Evolutionary conservation across 257 asterid species (phyloP).

Genomic region (Solanum clarkiae): DNA sequence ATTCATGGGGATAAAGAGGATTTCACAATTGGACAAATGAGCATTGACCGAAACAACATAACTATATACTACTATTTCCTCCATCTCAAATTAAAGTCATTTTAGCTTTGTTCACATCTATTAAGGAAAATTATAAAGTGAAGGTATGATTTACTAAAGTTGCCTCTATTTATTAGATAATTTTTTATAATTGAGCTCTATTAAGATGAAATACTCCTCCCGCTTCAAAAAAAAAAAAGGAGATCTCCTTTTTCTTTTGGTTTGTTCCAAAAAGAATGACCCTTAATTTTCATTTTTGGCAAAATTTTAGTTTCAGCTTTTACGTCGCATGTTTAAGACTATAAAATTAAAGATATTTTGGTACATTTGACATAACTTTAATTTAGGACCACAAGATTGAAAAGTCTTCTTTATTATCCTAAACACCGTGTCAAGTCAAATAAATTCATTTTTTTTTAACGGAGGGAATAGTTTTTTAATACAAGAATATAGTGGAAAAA

Average conservation of each 20-base stretch:
- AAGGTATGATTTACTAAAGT: background rate
- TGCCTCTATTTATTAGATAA: background rate
- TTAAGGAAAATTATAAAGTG: background rate
- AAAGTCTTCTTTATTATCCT: too few species aligned
- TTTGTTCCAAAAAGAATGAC: too few species aligned
- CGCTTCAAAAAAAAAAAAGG: too few species aligned
- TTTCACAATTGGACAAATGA: constrained; percentile 33
- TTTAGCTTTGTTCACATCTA: background rate
- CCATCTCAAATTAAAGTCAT: background rate
- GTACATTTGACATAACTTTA: too few species aligned
- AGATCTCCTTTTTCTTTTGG: too few species aligned
- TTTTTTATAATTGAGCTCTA: background rate
- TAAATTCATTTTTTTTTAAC: too few species aligned
- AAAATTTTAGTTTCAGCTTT: too few species aligned
- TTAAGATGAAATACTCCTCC: background rate
- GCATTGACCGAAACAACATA: constrained; percentile 19
- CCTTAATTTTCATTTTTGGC: too few species aligned
- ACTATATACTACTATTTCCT: background rate
- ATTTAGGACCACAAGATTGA: too few species aligned
- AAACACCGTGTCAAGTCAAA: too few species aligned
- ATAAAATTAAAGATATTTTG: too few species aligned
- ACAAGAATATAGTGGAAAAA: background rate
- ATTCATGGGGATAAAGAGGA: constrained; percentile 40
- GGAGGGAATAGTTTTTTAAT: background rate
- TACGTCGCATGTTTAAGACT: too few species aligned